Percentiles rank a stretch among this genome's conserved stretches.
Conservation (phyloP, 2,329 filamentous ascomycete genomes). For the Ceratocystiopsis brevicomis region DNA sequence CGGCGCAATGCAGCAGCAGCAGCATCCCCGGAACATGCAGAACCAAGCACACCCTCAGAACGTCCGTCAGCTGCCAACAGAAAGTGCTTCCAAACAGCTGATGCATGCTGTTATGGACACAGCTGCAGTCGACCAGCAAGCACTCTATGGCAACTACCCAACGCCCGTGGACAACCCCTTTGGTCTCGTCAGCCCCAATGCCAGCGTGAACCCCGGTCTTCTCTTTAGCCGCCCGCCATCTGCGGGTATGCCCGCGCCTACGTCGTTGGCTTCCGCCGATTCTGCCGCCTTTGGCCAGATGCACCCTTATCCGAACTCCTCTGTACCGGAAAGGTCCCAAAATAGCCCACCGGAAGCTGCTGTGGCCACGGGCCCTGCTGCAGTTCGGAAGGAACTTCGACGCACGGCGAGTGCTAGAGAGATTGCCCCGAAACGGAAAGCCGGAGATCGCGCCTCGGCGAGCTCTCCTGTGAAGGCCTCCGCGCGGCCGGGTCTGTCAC, state of each 20-base stretch:
- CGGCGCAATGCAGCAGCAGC: conserved; percentile 15
- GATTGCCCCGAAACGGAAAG: conserved; percentile 20
- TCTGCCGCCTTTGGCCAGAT: conserved; percentile 9
- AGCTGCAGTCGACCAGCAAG: conserved; percentile 17
- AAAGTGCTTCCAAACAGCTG: conserved; percentile 26
- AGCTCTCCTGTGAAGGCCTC: conserved; percentile 34
- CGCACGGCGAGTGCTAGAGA: conserved; percentile 28
- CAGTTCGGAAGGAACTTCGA: conserved; percentile 21
- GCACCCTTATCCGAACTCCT: conserved; percentile 11
- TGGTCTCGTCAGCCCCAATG: conserved; percentile 24
- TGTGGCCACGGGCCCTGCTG: conserved; percentile 13
- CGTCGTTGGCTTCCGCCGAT: not conserved
- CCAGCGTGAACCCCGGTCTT: conserved; percentile 40
- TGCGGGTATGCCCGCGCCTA: conserved; percentile 18
- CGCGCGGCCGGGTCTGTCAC: conserved; percentile 28
- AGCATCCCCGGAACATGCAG: conserved; percentile 9
- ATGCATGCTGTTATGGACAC: conserved; percentile 20
- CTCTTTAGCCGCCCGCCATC: conserved; percentile 34
- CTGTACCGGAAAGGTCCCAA: conserved; percentile 11
- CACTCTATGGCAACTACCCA: conserved; percentile 24
- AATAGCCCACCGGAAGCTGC: conserved; percentile 10
- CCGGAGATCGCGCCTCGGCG: conserved; percentile 21
- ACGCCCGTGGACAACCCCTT: conserved; percentile 32
- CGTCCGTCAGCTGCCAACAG: too few relatives aligned
- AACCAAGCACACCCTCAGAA: not conserved